These are phyloP conservation scores for Scenedesmus sp. DNA, from an alignment of 163 green algal genomes.

Conservation along the genomic window DNA sequence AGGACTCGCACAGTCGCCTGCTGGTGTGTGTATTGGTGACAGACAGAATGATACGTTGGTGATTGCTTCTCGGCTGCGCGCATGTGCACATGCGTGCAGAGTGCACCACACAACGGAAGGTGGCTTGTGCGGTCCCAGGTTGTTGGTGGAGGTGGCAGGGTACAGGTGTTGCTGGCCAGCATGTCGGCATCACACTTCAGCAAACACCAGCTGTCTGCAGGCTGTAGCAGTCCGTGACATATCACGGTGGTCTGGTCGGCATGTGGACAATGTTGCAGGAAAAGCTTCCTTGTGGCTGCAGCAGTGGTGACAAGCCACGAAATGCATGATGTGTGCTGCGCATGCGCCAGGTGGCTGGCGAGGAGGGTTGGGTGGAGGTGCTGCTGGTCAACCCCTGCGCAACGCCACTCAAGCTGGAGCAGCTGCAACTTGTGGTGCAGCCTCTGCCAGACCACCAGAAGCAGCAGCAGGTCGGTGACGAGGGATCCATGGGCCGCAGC, in stretches of 20 bases:
- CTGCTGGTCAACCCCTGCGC: slow-evolving; percentile 79
- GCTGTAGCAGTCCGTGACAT: no score
- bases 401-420: slow-evolving; percentile 73
- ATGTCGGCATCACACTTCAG: slow-evolving; percentile 69
- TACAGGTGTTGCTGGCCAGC: slow-evolving; percentile 84
- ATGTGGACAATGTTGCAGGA: no score
- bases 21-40: no score
- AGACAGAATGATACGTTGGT: no score
- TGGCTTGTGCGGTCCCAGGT: slow-evolving; percentile 31
- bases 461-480: no score
- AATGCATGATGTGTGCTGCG: background rate
- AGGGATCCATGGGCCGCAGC: no score
- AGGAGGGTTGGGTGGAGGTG: slow-evolving; percentile 80
- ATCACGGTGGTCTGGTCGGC: no score
- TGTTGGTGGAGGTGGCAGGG: slow-evolving; percentile 61
- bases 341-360: slow-evolving; percentile 58
- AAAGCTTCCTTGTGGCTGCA: no score
- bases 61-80: no score
- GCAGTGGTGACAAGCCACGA: background rate
- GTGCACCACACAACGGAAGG: no score
- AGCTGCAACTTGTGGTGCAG: slow-evolving; percentile 45
- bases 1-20: no score
- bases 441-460: background rate
- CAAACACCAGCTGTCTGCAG: slow-evolving; percentile 62
- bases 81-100: no score